Evolutionary conservation across 2,329 filamentous ascomycete species (phyloP).

Genomic region (Penicillium sp.): DNA sequence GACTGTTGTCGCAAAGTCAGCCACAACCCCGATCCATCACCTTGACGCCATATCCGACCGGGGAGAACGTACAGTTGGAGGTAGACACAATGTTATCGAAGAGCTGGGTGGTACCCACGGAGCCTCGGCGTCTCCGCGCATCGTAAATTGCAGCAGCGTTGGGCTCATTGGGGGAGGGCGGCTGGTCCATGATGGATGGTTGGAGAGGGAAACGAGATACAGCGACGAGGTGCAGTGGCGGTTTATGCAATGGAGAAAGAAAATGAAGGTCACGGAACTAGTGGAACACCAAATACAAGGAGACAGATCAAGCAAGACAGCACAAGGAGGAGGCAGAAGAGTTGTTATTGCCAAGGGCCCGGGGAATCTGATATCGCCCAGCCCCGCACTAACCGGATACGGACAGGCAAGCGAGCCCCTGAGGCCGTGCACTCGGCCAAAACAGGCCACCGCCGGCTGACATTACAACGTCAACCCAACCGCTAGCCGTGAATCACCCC

Average conservation of each 20-base stretch:
- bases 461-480: conserved; percentile 41
- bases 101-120: conserved; percentile 54
- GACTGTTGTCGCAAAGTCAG: conserved; percentile 49
- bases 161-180: conserved; percentile 23
- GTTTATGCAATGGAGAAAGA: background rate
- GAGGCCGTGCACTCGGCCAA: conserved; percentile 36
- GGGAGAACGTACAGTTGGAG: conserved; percentile 69
- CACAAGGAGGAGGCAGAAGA: conserved; percentile 8
- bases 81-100: conserved; percentile 93
- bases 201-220: background rate
- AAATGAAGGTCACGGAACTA: background rate
- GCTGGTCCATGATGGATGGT: conserved; percentile 25
- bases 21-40: background rate
- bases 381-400: conserved; percentile 37
- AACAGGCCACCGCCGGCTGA: conserved; percentile 35
- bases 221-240: background rate
- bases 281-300: background rate
- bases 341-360: conserved; percentile 11
- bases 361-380: conserved; percentile 36
- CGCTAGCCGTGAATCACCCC: conserved; percentile 20
- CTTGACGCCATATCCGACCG: background rate
- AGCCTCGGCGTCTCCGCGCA: conserved; percentile 36
- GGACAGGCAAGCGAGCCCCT: conserved; percentile 38
- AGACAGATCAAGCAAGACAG: background rate
- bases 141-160: conserved; percentile 40